A percentile compares a stretch with the other conserved stretches of the same genome.
Evolutionary conservation across 2,329 filamentous ascomycete species (phyloP).

Genomic region (Zymoseptoria ardabiliae): DNA sequence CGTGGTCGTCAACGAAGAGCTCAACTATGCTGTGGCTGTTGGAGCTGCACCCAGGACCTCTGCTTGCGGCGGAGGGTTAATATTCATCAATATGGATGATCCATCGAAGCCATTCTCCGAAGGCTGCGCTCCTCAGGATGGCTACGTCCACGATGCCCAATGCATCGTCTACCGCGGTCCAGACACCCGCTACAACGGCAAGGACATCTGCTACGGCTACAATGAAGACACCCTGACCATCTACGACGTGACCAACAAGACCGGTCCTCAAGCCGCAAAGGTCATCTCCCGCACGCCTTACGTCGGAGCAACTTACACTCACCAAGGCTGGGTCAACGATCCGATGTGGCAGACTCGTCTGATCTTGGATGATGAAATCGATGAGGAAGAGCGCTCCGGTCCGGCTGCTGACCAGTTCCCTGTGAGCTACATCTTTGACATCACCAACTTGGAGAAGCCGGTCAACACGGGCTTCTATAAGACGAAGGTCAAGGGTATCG

Average conservation of each 20-base stretch:
- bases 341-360: constrained; percentile 35
- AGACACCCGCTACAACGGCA: constrained; percentile 37
- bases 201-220: constrained; percentile 47
- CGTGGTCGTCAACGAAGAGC: constrained; percentile 46
- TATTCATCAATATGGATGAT: constrained; percentile 49
- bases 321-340: constrained; percentile 49
- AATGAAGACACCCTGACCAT: constrained; percentile 43
- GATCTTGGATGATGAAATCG: constrained; percentile 48
- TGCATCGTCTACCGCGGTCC: constrained; percentile 47
- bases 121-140: constrained; percentile 45
- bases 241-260: constrained; percentile 43
- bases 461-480: constrained; percentile 36
- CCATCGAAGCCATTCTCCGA: constrained; percentile 44
- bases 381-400: constrained; percentile 33
- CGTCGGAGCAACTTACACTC: constrained; percentile 45
- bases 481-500: constrained; percentile 28
- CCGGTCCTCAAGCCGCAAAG: constrained; percentile 17
- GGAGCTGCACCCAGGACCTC: constrained; percentile 35
- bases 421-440: constrained; percentile 46
- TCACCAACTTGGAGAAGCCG: constrained; percentile 38
- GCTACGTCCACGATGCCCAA: constrained; percentile 51
- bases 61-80: constrained; percentile 43
- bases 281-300: constrained; percentile 45
- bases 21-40: constrained; percentile 41
- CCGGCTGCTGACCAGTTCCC: constrained; percentile 12